Conservation (phyloP, 371 early-diverging fungal species). For the Parasitella parasitica region DNA sequence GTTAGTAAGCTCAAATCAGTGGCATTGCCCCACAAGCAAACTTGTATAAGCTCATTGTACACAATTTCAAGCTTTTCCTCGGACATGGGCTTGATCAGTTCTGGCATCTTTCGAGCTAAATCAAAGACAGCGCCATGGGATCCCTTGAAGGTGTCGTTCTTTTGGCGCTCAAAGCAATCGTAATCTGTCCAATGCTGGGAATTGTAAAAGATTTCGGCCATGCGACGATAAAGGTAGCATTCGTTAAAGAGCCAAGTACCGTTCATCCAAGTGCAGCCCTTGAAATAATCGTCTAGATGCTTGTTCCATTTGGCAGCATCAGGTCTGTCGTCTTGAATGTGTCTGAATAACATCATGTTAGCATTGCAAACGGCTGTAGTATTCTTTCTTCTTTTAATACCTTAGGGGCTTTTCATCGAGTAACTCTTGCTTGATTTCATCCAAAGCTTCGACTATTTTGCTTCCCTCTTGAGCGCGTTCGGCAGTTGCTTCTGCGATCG, state of each 20-base stretch:
- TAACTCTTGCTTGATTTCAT: slow-evolving; percentile 68
- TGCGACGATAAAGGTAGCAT: slow-evolving; percentile 82
- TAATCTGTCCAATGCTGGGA: slow-evolving; percentile 64
- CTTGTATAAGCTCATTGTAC: slow-evolving; percentile 71
- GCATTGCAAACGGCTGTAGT: background rate
- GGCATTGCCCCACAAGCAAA: slow-evolving; percentile 89
- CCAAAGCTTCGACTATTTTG: slow-evolving; percentile 57
- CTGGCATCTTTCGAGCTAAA: slow-evolving; percentile 60
- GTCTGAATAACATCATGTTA: slow-evolving; percentile 30
- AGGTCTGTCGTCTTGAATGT: slow-evolving; percentile 54
- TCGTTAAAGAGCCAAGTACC: slow-evolving; percentile 82
- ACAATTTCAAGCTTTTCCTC: slow-evolving; percentile 46
- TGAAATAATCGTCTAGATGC: slow-evolving; percentile 52
- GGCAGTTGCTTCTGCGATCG: slow-evolving; percentile 25
- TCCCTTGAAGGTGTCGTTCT: slow-evolving; percentile 66
- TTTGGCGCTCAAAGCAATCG: slow-evolving; percentile 77
- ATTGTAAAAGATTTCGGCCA: slow-evolving; percentile 59
- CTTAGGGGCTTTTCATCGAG: slow-evolving; percentile 62
- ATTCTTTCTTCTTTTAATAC: slow-evolving; percentile 20
- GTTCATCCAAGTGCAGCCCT: slow-evolving; percentile 61
- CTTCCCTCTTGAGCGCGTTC: slow-evolving; percentile 59
- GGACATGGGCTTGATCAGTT: slow-evolving; percentile 35
- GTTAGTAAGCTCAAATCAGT: slow-evolving; percentile 82
- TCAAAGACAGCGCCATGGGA: slow-evolving; percentile 64
- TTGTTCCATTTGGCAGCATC: slow-evolving; percentile 71